Percentiles rank a stretch among this genome's conserved stretches.
These are phyloP conservation scores for Lentinula raphanica DNA, from an alignment of 768 basidiomycete genomes.

Conservation along the genomic window DNA sequence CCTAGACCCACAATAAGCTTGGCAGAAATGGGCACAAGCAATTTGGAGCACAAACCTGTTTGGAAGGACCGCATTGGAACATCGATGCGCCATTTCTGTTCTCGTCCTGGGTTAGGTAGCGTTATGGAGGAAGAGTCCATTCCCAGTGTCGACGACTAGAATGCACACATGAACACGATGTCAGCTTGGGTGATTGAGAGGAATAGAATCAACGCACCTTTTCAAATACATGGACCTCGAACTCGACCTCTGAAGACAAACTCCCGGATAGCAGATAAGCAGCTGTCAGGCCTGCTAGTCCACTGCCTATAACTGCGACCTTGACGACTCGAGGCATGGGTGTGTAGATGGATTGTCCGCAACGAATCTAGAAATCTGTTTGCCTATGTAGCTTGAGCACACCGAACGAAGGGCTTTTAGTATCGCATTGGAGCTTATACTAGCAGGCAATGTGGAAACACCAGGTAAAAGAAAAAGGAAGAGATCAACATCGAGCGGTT, in stretches of 20 bases:
- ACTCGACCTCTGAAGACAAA: conserved; percentile 33
- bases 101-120: conserved; percentile 29
- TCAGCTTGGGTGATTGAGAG: not conserved
- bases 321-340: conserved; percentile 35
- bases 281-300: conserved; percentile 68
- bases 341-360: too few relatives aligned
- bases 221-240: conserved; percentile 72
- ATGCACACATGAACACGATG: not conserved
- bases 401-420: not conserved
- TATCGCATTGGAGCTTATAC: not conserved
- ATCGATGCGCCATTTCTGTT: conserved; percentile 53
- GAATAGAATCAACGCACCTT: conserved; percentile 43
- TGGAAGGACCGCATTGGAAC: conserved; percentile 83
- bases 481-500: not conserved
- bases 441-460: not conserved
- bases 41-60: conserved; percentile 43
- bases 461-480: not conserved
- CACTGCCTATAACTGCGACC: conserved; percentile 68
- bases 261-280: conserved; percentile 47
- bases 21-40: not conserved
- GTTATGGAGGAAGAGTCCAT: conserved; percentile 66
- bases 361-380: not conserved
- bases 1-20: conserved; percentile 31
- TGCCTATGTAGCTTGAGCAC: not conserved
- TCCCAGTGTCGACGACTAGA: conserved; percentile 50